Percentiles rank a stretch among this genome's conserved stretches.
Evolutionary conservation across 2,329 filamentous ascomycete genomes (phyloP).

Genomic region (Cercospora sesami): DNA sequence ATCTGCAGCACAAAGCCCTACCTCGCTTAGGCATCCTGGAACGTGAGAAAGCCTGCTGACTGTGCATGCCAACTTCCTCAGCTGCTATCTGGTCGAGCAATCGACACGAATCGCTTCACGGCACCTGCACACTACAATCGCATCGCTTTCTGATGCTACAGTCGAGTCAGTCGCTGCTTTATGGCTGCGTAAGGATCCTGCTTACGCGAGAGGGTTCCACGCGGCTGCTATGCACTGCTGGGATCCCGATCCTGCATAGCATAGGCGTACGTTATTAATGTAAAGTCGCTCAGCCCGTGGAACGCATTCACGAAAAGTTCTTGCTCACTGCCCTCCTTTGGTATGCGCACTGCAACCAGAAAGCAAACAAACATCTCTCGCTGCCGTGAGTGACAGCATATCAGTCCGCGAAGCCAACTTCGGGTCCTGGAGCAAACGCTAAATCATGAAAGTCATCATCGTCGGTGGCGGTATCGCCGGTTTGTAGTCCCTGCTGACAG

Average conservation of each 20-base stretch:
- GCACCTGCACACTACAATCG: not conserved
- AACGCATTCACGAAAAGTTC: not conserved
- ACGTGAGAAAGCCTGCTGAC: not conserved
- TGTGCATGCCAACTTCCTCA: not conserved
- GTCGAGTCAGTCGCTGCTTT: not conserved
- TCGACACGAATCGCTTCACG: not conserved
- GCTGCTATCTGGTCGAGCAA: not conserved
- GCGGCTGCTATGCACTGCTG: not conserved
- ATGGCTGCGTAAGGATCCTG: not conserved
- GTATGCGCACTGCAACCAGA: not conserved
- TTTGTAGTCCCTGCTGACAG: not conserved
- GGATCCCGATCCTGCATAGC: not conserved
- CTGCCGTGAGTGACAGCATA: not conserved
- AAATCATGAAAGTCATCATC: conserved; percentile 44
- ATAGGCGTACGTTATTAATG: not conserved
- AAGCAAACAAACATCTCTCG: not conserved
- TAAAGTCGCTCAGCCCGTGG: not conserved
- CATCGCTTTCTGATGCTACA: not conserved
- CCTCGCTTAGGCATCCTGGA: not conserved
- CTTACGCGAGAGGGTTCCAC: not conserved
- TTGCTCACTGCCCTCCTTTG: not conserved
- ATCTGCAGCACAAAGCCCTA: not conserved
- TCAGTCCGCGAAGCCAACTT: not conserved
- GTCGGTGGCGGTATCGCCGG: conserved; percentile 46
- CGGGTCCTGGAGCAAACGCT: not conserved